Evolutionary conservation across 495 filamentous ascomycete genomes (phyloP).

Genomic region (Penicillium herquei): DNA sequence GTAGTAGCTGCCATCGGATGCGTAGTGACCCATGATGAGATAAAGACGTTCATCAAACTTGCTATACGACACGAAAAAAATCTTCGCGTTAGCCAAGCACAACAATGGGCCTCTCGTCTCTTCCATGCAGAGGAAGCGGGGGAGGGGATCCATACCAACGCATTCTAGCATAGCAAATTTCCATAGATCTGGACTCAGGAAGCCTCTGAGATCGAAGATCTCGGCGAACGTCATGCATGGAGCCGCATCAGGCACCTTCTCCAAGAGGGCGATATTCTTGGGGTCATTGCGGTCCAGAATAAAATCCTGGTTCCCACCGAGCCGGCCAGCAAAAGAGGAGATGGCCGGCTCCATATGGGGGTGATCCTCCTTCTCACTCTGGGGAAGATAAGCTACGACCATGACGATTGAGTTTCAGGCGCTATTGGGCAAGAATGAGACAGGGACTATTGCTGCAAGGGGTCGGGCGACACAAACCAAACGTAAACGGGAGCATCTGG

Average conservation of each 20-base stretch:
- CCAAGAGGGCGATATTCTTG: slow-evolving; percentile 30
- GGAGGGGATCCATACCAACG: slow-evolving; percentile 22
- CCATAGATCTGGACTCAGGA: slow-evolving; percentile 42
- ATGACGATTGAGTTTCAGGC: slow-evolving; percentile 14
- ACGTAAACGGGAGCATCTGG: slow-evolving; percentile 4
- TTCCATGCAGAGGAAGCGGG: neutral
- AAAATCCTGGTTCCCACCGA: slow-evolving; percentile 50
- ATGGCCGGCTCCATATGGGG: slow-evolving; percentile 13
- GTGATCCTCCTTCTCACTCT: slow-evolving; percentile 14
- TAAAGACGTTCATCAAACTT: slow-evolving; percentile 28
- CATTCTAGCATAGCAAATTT: slow-evolving; percentile 44
- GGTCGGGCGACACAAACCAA: slow-evolving; percentile 2
- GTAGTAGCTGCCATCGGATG: slow-evolving; percentile 16
- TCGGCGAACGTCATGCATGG: slow-evolving; percentile 39
- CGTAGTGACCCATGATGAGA: slow-evolving; percentile 25
- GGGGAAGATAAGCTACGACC: slow-evolving; percentile 19
- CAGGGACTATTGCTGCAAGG: neutral
- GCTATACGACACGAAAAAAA: slow-evolving; percentile 10
- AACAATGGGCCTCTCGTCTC: neutral
- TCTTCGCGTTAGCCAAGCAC: slow-evolving; percentile 3
- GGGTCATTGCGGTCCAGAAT: slow-evolving; percentile 38
- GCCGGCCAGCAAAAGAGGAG: slow-evolving; percentile 46
- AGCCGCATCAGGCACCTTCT: slow-evolving; percentile 45
- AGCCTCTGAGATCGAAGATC: slow-evolving; percentile 36
- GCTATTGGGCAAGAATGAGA: slow-evolving; percentile 4